phyloP scores from a whole-genome alignment of 805 yeast genomes.

The Myxozyma monticola region DNA sequence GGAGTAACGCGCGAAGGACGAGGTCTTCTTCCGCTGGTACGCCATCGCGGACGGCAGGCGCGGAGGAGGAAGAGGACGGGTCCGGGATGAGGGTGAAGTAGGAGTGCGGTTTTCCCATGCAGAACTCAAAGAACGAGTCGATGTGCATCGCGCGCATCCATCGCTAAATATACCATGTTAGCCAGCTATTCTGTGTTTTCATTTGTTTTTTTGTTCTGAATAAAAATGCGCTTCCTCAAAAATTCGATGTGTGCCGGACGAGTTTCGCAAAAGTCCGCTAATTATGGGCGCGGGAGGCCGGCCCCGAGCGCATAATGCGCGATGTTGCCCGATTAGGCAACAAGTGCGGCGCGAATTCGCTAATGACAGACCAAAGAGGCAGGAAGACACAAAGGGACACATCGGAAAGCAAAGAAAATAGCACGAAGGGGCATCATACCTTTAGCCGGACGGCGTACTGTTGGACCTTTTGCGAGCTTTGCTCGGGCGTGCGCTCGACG shows the following conservation, averaged over 20 bases:
- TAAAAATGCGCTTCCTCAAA: too few relatives aligned
- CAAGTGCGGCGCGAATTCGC: neutral
- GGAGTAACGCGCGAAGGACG: conserved; percentile 25
- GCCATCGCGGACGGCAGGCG: conserved; percentile 17
- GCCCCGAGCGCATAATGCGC: too few relatives aligned
- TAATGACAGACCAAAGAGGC: neutral
- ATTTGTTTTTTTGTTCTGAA: too few relatives aligned
- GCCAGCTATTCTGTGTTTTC: too few relatives aligned
- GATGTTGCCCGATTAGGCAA: neutral
- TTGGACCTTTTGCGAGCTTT: conserved; percentile 27
- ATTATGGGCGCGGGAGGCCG: too few relatives aligned
- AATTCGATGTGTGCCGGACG: too few relatives aligned
- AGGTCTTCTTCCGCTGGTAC: conserved; percentile 29
- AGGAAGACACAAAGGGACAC: too few relatives aligned
- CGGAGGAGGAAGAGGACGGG: conserved; percentile 3
- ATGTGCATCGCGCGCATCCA: conserved; percentile 32
- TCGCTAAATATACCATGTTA: conserved; percentile 5
- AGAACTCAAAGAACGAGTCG: conserved; percentile 30
- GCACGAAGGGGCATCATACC: conserved; percentile 4
- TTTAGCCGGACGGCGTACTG: conserved; percentile 30
- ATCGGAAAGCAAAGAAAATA: too few relatives aligned
- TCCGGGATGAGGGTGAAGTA: conserved; percentile 26
- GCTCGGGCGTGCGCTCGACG: conserved; percentile 29
- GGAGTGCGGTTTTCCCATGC: conserved; percentile 22
- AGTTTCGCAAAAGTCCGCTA: too few relatives aligned